Base-by-base conservation (phyloP, 805 yeast species). In the Alloascoidea hylecoeti region DNA sequence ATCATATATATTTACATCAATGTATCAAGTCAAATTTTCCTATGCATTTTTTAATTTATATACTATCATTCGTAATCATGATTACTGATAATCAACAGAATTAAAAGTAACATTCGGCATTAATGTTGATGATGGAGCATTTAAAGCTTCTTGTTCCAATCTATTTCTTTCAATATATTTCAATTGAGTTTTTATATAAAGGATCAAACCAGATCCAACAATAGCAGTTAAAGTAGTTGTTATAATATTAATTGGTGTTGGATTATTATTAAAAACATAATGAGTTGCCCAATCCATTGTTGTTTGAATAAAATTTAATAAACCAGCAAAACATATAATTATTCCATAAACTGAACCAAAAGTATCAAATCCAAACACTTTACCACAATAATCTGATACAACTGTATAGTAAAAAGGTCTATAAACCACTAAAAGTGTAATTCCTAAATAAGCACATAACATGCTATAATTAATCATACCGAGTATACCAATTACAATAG, bases 371-470 rank as follows among this genome's bases (percentile, higher is more conserved):
- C 97, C 97, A 60, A 89, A 88, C 19, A 88, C 89, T 53, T 88
- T 88, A 18, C 95, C 94, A 49, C 86, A 72, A 55, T 78, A 85
- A 56, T 89, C 96, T 1, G 95, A 81, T 4, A 86, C 84, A 1
- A 94, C 83, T 1, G 97, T 88, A 57, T 88, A 89, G 52, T 82
- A 86, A 51, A 88, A 82, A 6, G 97, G 96, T 55, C 97, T 69
- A 57, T 82, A 86, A 1, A 82, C 63, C 6, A 85, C 96, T 46
- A 88, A 61, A 18, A 81, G 45, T 2, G 75, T 47, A 34, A 88
- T 80, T 2, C 94, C 95, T 1, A 70, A 34, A 35, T 80, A 66
- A 33, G 88, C 86, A 2, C 72, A 64, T 5, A 18, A 5, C 28
- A 56, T 43, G 16, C 55, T 50, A 35, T 47, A 45, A 3, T 78